Base-by-base conservation (phyloP, 1,284 basidiomycete species). In the Microbotryum intermedium region DNA sequence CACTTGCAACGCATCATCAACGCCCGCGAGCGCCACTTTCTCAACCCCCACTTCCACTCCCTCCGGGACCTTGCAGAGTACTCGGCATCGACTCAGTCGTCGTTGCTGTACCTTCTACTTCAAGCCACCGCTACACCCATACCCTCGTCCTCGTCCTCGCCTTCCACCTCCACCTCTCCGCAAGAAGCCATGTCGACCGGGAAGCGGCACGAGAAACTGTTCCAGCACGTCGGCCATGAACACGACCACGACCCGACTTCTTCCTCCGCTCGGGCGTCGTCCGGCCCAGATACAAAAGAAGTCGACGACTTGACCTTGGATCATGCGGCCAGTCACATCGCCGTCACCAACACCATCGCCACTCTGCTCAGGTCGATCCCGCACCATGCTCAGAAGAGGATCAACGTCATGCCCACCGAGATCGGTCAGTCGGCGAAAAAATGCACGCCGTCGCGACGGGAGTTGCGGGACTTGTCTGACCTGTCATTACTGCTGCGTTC, bases 281-380 rank as follows among this genome's bases (percentile, higher is more conserved):
- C 34, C 34, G 13, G 34, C 34, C 11, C 34, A 16, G 18, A 28
- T 3, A 11, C 47, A 5, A 62, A 58, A 26, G 53, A 58, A 42
- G 58, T 56, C 16, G 64, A 65, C 57, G 59, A 62, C 34, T 26
- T 68, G 23, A 61, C 57, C 7, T 51, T 71, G 7, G 69, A 71
- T 30, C 69, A 71, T 29, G 69, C 69, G 1, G 68, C 69, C 18
- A 66, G 63, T 10, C 69, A 71, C 50, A 43, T 69, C n/a, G 69
- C 68, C 0, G 68, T 69, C 5, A 65, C 60, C 26, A 57, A 60
- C 20, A 68, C 68, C 6, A 66, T 69, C 45, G 57, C 64, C 21
- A 66, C 62, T 4, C 60, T 66, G 1, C 42, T 70, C 3, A 55
- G 66, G 1, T 66, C 64, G 8, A 65, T 70, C 23, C 66, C 66